Percentiles rank a stretch among this genome's conserved stretches.
Conservation (phyloP, 805 yeast species). For the Kodamaea jinghongensis region DNA sequence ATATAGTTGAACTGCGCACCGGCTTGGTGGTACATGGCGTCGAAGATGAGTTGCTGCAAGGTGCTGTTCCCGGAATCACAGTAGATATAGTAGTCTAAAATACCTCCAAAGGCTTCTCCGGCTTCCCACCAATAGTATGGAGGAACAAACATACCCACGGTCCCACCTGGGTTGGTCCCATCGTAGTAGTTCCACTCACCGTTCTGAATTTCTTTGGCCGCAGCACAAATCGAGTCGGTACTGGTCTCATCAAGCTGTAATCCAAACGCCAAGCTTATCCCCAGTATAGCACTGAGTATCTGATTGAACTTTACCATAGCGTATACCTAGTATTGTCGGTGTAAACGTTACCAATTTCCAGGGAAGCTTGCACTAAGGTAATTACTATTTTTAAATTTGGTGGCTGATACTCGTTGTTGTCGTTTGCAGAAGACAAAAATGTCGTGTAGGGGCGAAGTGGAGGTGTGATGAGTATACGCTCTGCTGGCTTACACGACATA, state of each 20-base stretch:
- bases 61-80: conserved; percentile 36
- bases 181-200: conserved; percentile 48
- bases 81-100: conserved; percentile 38
- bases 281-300: conserved; percentile 7
- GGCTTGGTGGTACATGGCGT: conserved; percentile 44
- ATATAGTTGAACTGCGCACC: conserved; percentile 42
- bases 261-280: conserved; percentile 1
- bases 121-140: conserved; percentile 57
- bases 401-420: too few species aligned
- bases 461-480: too few species aligned
- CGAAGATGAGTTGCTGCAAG: conserved; percentile 26
- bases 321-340: not conserved
- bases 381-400: too few species aligned
- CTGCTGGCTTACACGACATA: too few species aligned
- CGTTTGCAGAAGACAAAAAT: too few species aligned
- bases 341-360: not conserved
- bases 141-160: conserved; percentile 43
- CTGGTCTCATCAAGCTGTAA: conserved; percentile 36
- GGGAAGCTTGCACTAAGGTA: not conserved
- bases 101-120: conserved; percentile 50
- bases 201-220: conserved; percentile 30
- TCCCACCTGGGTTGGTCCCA: conserved; percentile 42
- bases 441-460: too few species aligned
- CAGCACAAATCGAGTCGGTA: conserved; percentile 40
- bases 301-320: conserved; percentile 5